phyloP scores from a whole-genome alignment of 2,329 filamentous ascomycete genomes.

The Aspergillus novoparasiticus region DNA sequence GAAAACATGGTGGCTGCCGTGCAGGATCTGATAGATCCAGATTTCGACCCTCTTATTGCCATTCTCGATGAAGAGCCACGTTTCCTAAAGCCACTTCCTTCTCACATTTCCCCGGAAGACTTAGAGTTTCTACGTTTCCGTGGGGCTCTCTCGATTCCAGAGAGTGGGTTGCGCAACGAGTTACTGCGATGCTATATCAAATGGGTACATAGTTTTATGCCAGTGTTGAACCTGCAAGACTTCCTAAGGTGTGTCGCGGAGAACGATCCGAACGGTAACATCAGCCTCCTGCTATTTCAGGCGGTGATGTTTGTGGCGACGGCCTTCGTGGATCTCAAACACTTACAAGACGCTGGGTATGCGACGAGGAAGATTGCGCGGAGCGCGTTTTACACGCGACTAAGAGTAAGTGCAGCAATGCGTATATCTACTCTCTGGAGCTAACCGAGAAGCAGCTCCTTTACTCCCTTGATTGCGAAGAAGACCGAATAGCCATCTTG shows the following conservation, averaged over 20 bases:
- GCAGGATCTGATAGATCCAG: constrained; percentile 41
- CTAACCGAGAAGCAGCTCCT: constrained; percentile 59
- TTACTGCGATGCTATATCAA: constrained; percentile 77
- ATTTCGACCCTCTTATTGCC: constrained; percentile 41
- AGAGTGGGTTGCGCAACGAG: constrained; percentile 69
- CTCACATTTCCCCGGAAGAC: constrained; percentile 74
- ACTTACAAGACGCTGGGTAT: constrained; percentile 74
- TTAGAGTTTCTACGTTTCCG: constrained; percentile 77
- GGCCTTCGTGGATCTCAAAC: constrained; percentile 77
- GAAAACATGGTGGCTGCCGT: constrained; percentile 43
- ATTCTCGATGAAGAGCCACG: constrained; percentile 48
- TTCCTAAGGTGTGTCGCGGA: constrained; percentile 57
- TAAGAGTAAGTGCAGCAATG: constrained; percentile 59
- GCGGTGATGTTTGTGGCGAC: constrained; percentile 91
- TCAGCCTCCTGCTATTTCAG: constrained; percentile 84
- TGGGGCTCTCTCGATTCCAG: constrained; percentile 75
- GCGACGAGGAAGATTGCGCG: constrained; percentile 74
- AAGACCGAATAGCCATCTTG: constrained; percentile 79
- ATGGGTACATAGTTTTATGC: constrained; percentile 90
- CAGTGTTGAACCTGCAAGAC: constrained; percentile 68
- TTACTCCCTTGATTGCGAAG: constrained; percentile 90
- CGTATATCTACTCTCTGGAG: neutral
- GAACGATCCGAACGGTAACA: constrained; percentile 68
- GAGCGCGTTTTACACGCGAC: constrained; percentile 80
- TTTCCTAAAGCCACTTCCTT: constrained; percentile 76